Conservation (phyloP, 2,329 filamentous ascomycete species). For the Cercospora sp. region DNA sequence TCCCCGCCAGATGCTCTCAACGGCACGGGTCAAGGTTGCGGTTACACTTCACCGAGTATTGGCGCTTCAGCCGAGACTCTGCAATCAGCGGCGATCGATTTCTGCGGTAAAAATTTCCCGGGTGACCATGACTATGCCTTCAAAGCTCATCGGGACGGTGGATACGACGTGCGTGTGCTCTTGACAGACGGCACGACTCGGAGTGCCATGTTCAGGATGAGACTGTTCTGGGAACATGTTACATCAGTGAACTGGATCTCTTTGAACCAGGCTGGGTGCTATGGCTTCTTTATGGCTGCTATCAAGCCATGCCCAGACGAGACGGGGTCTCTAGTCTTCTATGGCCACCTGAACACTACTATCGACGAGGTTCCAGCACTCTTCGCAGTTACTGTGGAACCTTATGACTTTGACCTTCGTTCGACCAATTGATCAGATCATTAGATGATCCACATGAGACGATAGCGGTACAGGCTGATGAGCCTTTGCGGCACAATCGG, state of each 20-base stretch:
- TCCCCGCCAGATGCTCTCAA: background rate
- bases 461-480: background rate
- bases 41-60: background rate
- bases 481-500: background rate
- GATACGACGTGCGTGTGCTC: background rate
- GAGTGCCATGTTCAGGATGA: background rate
- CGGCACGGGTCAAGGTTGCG: background rate
- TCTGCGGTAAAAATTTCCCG: background rate
- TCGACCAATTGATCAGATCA: background rate
- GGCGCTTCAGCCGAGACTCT: background rate
- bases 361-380: background rate
- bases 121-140: background rate
- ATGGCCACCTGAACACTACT: background rate
- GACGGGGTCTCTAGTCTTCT: background rate
- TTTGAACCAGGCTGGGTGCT: background rate
- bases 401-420: background rate
- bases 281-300: background rate
- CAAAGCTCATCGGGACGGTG: background rate
- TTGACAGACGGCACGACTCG: background rate
- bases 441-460: background rate
- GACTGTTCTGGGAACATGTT: background rate
- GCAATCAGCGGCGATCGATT: background rate
- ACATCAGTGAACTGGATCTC: background rate
- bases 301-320: background rate
- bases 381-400: background rate